These are phyloP conservation scores for Trametes cinnabarina DNA, from an alignment of 768 basidiomycete species.

Conservation along the genomic window DNA sequence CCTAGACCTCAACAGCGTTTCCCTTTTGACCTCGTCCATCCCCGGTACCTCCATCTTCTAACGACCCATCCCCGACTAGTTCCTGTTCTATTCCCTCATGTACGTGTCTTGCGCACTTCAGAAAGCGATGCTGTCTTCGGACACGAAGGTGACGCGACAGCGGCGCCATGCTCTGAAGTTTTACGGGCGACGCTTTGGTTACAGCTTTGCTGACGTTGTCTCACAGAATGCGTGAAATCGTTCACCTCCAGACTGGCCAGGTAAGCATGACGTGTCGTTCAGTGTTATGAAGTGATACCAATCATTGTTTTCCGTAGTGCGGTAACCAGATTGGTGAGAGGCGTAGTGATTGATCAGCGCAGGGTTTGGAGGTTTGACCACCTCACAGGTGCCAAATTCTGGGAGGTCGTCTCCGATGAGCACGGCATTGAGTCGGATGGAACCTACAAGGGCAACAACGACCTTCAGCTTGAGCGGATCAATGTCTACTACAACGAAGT, in stretches of 20 bases:
- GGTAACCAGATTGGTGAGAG: constrained; percentile 97
- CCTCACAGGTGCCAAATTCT: constrained; percentile 82
- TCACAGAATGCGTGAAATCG: constrained; percentile 96
- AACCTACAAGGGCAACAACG: constrained; percentile 88
- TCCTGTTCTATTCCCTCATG: constrained; percentile 27
- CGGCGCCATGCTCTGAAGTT: neutral
- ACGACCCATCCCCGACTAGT: constrained; percentile 26
- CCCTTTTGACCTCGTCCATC: constrained; percentile 27
- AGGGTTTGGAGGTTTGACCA: constrained; percentile 14
- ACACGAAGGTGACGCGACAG: neutral
- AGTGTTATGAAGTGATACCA: constrained; percentile 12
- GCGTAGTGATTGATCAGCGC: constrained; percentile 20
- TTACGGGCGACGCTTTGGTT: constrained; percentile 15
- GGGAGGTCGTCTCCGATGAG: constrained; percentile 98
- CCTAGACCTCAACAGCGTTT: constrained; percentile 24
- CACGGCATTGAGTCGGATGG: constrained; percentile 95
- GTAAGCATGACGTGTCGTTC: constrained; percentile 41
- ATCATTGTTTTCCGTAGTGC: constrained; percentile 53
- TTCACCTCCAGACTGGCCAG: constrained; percentile 99
- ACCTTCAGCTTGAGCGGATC: constrained; percentile 96
- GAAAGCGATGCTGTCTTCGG: neutral
- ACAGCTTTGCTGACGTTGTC: constrained; percentile 21
- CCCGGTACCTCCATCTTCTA: constrained; percentile 26
- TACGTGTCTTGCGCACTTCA: constrained; percentile 23
- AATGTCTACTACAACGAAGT: constrained; percentile 98